A percentile compares a stretch with the other conserved stretches of the same genome.
phyloP scores from a whole-genome alignment of 805 yeast genomes.

The Saturnispora diversa region DNA sequence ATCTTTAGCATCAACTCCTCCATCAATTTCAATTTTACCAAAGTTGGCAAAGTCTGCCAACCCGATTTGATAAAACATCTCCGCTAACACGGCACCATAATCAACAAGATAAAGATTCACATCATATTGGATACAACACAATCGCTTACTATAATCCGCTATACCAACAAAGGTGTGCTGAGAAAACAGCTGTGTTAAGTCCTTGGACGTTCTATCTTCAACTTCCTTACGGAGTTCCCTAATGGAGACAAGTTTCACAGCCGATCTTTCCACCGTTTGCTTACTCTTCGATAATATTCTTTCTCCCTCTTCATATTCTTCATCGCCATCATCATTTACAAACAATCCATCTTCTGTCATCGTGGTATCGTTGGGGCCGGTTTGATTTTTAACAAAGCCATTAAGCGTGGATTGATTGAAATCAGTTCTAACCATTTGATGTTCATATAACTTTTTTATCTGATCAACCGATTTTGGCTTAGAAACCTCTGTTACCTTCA shows the following conservation, averaged over 20 bases:
- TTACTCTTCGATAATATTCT: constrained; percentile 7
- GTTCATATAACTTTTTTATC: constrained; percentile 42
- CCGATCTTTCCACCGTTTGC: constrained; percentile 6
- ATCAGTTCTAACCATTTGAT: constrained; percentile 66
- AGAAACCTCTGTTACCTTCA: constrained; percentile 1
- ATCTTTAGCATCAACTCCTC: constrained; percentile 27
- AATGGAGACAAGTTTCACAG: constrained; percentile 24
- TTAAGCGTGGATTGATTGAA: constrained; percentile 51
- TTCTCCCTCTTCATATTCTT: neutral
- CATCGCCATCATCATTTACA: neutral
- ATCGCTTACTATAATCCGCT: constrained; percentile 60
- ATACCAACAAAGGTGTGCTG: constrained; percentile 73
- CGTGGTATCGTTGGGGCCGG: neutral
- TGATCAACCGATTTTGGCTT: constrained; percentile 11
- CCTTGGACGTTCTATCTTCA: constrained; percentile 37
- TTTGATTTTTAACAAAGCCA: constrained; percentile 22
- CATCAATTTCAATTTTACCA: constrained; percentile 45
- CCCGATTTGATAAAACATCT: constrained; percentile 75
- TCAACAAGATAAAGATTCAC: constrained; percentile 72
- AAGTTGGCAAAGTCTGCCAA: constrained; percentile 73
- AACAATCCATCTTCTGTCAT: neutral
- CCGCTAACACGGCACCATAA: constrained; percentile 59
- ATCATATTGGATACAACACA: constrained; percentile 80
- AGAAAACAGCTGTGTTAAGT: constrained; percentile 58
- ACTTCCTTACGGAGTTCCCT: constrained; percentile 45